Evolutionary conservation across 2,329 filamentous ascomycete species (phyloP).

Genomic region (Sporothrix dimorphospora): DNA sequence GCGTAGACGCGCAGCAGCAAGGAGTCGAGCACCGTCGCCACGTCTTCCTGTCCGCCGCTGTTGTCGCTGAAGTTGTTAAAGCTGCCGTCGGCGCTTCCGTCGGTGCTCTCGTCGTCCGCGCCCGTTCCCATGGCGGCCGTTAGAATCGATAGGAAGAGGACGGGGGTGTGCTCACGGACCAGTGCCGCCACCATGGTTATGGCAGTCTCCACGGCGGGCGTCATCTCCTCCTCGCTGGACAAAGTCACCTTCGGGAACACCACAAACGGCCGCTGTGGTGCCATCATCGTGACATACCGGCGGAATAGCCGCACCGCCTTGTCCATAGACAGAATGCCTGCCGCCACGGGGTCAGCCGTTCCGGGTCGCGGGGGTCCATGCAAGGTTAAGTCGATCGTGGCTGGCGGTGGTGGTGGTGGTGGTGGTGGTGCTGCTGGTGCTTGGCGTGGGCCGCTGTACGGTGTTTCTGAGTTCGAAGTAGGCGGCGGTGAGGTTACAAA

Average conservation of each 20-base stretch:
- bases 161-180: conserved; percentile 24
- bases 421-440: neutral
- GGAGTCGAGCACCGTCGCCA: conserved; percentile 23
- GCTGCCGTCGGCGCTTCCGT: neutral
- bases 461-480: neutral
- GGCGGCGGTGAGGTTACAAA: neutral
- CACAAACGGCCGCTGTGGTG: conserved; percentile 31
- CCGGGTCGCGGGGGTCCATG: neutral
- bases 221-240: neutral
- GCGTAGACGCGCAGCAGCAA: conserved; percentile 26
- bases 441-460: neutral
- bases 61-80: neutral
- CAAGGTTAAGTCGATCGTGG: neutral
- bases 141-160: conserved; percentile 30
- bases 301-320: conserved; percentile 27
- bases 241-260: conserved; percentile 29
- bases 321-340: conserved; percentile 28
- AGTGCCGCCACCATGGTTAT: conserved; percentile 15
- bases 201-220: neutral
- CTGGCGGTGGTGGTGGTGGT: neutral
- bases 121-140: conserved; percentile 27
- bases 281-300: conserved; percentile 29
- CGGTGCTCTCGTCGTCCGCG: neutral
- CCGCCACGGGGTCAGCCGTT: conserved; percentile 25
- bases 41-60: neutral